Base-by-base conservation (phyloP, 1,284 basidiomycete genomes). In the Ganoderma sinense region DNA sequence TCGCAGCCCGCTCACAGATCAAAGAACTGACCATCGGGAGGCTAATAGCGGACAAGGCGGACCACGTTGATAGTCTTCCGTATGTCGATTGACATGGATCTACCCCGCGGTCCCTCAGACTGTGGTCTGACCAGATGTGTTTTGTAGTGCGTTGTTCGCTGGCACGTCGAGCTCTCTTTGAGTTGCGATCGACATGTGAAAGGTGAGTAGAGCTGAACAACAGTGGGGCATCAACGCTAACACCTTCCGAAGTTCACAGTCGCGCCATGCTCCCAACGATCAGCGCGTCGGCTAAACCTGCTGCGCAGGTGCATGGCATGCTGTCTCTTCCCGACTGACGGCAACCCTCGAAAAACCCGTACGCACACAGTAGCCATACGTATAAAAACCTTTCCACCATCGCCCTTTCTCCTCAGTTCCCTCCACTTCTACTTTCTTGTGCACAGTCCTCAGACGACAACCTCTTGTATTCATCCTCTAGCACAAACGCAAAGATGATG, bases 401-500 rank as follows among this genome's bases (percentile, higher is more conserved):
- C 53, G 16, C 29, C 18, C 16, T 33, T 13, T 13, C 18, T 56
- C 53, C 16, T 20, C 53, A 56, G 26, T 56, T 20, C 53, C 53
- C 53, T 31, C 53, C 29, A 20, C 29, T 33, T 31, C 53, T 56
- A 56, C 29, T 56, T 33, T 33, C 29, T 56, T 56, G 29, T 56
- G 53, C 53, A 31, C 53, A 56, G 53, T 56, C 31, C 29, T 56
- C 29, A 33, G 45, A 55, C 26, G 31, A 56, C 53, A 56, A 5
- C 48, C 11, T 11, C 23, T 51, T 20, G 23, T 23, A 26, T 4
- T 26, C 23, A 51, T 51, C 48, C 23, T 26, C 3, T 26, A 1
- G 48, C 62, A 48, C 43, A 29, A 31, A 31, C 13, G 18, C 29
- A 56, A 56, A 56, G 62, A 64, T 64, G 48, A 64, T 64, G 62